Conservation (phyloP, 2,329 filamentous ascomycete species). For the Pseudopyricularia cyperi region DNA sequence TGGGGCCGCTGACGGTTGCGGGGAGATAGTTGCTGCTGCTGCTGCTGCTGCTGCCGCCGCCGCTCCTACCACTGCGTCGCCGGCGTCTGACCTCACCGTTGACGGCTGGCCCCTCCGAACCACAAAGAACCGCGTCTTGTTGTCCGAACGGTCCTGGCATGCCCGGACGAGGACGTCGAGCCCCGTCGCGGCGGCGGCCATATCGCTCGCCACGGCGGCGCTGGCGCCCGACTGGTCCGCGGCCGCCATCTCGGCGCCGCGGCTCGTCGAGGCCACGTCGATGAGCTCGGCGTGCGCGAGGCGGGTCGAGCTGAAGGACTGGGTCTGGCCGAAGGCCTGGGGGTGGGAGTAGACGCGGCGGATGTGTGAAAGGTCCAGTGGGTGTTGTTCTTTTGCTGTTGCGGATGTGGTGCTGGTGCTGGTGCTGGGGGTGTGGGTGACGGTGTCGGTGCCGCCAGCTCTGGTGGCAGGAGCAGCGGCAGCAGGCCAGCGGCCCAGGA, state of each 20-base stretch:
- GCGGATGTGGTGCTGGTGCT: slow-evolving; percentile 9
- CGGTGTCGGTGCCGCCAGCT: not conserved
- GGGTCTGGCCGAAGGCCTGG: slow-evolving; percentile 89
- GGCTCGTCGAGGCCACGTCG: slow-evolving; percentile 76
- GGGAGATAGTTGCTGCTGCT: not conserved
- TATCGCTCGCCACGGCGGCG: slow-evolving; percentile 66
- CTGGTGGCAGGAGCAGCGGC: not conserved
- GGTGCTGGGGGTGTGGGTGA: slow-evolving; percentile 22
- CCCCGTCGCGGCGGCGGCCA: slow-evolving; percentile 56
- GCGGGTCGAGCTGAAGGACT: slow-evolving; percentile 44
- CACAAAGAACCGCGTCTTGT: slow-evolving; percentile 70
- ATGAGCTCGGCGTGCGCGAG: slow-evolving; percentile 66
- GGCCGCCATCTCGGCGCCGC: slow-evolving; percentile 65
- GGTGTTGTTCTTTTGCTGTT: not conserved
- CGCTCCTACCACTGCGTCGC: not conserved
- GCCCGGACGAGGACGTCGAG: slow-evolving; percentile 55
- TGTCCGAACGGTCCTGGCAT: slow-evolving; percentile 64
- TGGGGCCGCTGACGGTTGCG: not conserved
- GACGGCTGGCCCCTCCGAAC: slow-evolving; percentile 23
- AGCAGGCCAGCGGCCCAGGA: slow-evolving; percentile 44
- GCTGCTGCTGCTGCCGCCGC: slow-evolving; percentile 10
- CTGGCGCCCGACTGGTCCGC: slow-evolving; percentile 43
- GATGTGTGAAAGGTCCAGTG: slow-evolving; percentile 47
- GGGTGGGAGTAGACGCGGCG: slow-evolving; percentile 81
- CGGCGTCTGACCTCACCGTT: not conserved